phyloP scores from a whole-genome alignment of 805 yeast genomes.

The Hanseniaspora lachancei region DNA sequence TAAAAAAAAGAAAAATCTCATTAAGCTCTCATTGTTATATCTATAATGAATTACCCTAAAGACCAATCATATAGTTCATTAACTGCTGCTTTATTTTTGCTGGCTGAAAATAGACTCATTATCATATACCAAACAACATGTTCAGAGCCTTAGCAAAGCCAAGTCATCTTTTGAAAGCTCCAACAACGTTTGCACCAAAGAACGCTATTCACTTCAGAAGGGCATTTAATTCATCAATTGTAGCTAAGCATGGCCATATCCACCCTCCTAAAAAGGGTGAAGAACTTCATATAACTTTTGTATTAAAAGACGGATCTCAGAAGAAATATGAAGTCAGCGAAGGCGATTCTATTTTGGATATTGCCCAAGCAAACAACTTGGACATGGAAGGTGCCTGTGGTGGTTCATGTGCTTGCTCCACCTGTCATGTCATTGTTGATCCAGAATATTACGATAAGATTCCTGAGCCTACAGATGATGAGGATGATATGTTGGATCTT shows the following conservation, averaged over 20 bases:
- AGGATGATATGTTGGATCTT: slow-evolving; percentile 93
- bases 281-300: slow-evolving; percentile 74
- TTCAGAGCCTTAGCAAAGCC: background rate
- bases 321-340: slow-evolving; percentile 72
- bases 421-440: slow-evolving; percentile 92
- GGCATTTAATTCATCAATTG: background rate
- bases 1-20: background rate
- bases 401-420: slow-evolving; percentile 97
- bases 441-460: slow-evolving; percentile 84
- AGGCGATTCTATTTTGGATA: slow-evolving; percentile 83
- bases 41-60: background rate
- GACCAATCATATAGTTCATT: background rate
- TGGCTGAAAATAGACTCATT: no score
- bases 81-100: background rate
- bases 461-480: slow-evolving; percentile 95
- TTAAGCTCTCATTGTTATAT: background rate
- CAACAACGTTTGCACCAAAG: background rate
- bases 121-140: background rate
- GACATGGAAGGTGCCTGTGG: slow-evolving; percentile 99
- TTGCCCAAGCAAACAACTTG: slow-evolving; percentile 83
- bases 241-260: slow-evolving; percentile 59
- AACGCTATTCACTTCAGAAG: background rate
- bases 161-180: background rate
- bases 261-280: slow-evolving; percentile 89
- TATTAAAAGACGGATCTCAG: slow-evolving; percentile 83